Conservation (phyloP, 148 eudicot genomes). For the Nepenthes mirabilis region DNA sequence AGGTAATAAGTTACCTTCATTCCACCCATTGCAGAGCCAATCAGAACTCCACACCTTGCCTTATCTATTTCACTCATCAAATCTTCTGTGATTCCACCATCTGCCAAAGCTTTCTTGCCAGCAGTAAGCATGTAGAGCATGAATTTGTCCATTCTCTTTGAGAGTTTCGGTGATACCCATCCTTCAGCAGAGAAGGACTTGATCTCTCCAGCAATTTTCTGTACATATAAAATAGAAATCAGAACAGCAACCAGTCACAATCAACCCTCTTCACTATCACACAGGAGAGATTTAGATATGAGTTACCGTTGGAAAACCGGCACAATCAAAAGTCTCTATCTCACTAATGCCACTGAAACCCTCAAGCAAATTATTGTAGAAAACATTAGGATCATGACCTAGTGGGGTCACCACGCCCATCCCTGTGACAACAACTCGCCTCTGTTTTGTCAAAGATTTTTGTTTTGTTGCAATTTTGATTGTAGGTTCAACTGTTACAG, state of each 20-base stretch:
- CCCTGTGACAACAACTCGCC: constrained; percentile 90
- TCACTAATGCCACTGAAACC: constrained; percentile 89
- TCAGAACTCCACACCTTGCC: constrained; percentile 75
- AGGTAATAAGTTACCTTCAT: constrained; percentile 55
- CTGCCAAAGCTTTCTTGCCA: constrained; percentile 91
- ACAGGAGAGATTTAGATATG: constrained; percentile 1
- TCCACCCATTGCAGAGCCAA: constrained; percentile 98
- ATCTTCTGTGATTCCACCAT: constrained; percentile 76
- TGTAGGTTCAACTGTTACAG: constrained; percentile 52
- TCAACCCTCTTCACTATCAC: neutral
- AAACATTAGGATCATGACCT: constrained; percentile 67
- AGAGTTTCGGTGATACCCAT: constrained; percentile 79
- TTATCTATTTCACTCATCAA: constrained; percentile 67
- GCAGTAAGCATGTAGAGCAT: constrained; percentile 96
- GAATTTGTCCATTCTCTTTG: constrained; percentile 86
- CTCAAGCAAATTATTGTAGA: constrained; percentile 81
- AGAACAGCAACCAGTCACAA: neutral
- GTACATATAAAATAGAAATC: constrained; percentile 7
- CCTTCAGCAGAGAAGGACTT: constrained; percentile 84
- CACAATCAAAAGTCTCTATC: constrained; percentile 81
- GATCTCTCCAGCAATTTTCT: constrained; percentile 98
- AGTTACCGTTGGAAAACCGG: constrained; percentile 63
- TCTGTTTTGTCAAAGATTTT: constrained; percentile 42
- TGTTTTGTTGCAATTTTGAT: constrained; percentile 35
- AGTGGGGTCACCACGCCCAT: constrained; percentile 84